These are phyloP conservation scores for Cutaneotrichosporon spelunceum DNA, from an alignment of 1,284 basidiomycete species.

Conservation along the genomic window DNA sequence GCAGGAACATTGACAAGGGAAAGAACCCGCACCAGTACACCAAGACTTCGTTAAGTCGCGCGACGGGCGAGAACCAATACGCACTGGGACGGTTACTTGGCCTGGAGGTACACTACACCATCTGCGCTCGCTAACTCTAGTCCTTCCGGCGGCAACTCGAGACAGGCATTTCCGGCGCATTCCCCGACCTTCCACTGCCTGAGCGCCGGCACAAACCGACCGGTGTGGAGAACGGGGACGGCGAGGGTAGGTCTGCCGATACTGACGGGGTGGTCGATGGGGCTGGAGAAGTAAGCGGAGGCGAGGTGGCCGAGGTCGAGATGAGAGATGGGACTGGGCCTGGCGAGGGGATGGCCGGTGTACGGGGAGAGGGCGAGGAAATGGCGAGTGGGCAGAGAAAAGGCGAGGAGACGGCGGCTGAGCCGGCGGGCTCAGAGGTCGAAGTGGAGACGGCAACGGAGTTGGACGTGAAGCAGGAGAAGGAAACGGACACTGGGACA, in stretches of 20 bases:
- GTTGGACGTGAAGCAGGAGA: background rate
- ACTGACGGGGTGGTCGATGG: background rate
- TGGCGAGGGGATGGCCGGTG: background rate
- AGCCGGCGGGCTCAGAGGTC: background rate
- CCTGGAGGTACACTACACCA: constrained; percentile 33
- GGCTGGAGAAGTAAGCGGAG: background rate
- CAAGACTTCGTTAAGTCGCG: constrained; percentile 35
- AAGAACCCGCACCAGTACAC: constrained; percentile 42
- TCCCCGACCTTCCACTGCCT: constrained; percentile 41
- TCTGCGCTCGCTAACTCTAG: constrained; percentile 22
- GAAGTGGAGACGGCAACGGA: background rate
- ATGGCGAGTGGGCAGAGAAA: background rate
- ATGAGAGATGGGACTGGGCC: background rate
- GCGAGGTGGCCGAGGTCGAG: background rate
- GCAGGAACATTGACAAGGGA: constrained; percentile 32
- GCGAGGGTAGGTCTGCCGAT: background rate
- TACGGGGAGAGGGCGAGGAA: too few species aligned
- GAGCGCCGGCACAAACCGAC: constrained; percentile 36
- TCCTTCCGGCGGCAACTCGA: constrained; percentile 43
- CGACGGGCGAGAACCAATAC: constrained; percentile 48
- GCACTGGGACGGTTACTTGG: constrained; percentile 43
- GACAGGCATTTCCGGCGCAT: constrained; percentile 30
- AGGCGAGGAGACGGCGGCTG: background rate
- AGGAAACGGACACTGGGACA: background rate
- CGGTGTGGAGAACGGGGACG: constrained; percentile 6